A percentile compares a stretch with the other conserved stretches of the same genome.
Conservation (phyloP, 106 monocot genomes). For the Posidonia australis region DNA sequence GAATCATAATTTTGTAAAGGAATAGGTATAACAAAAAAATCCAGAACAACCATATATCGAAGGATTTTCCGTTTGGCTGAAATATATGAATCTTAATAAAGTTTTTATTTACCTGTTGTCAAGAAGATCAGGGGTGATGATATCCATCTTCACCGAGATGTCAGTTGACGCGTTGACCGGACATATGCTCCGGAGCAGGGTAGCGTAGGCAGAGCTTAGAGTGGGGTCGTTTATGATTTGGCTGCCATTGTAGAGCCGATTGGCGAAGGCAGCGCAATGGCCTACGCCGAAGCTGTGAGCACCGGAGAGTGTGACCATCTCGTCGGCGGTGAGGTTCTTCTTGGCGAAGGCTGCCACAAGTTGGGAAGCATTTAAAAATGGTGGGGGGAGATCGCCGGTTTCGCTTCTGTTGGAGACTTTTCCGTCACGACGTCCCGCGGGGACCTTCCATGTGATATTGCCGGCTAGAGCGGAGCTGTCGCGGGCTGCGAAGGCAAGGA, state of each 20-base stretch:
- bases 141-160: conserved; percentile 27
- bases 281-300: conserved; percentile 36
- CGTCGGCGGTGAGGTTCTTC: conserved; percentile 20
- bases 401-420: background rate
- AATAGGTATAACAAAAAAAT: too few species aligned
- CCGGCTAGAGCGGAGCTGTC: conserved; percentile 13
- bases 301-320: conserved; percentile 43
- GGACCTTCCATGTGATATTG: conserved; percentile 2
- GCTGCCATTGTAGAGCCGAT: conserved; percentile 5
- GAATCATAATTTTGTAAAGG: too few species aligned
- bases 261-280: conserved; percentile 33
- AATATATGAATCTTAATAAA: too few species aligned
- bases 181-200: conserved; percentile 24
- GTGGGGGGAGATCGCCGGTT: conserved; percentile 11
- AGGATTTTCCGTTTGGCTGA: too few species aligned
- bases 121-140: conserved; percentile 21
- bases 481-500: conserved; percentile 38
- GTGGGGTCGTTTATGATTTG: background rate
- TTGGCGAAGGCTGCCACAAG: conserved; percentile 16
- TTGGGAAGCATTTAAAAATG: conserved; percentile 10
- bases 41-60: too few species aligned
- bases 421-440: conserved; percentile 10
- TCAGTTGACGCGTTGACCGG: conserved; percentile 3
- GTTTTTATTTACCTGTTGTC: conserved; percentile 14
- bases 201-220: conserved; percentile 21